Evolutionary conservation across 225 moss, liverwort and hornwort genomes (phyloP), one percentile per base, ranked within the genome.

Genomic region (Bryum argenteum): DNA sequence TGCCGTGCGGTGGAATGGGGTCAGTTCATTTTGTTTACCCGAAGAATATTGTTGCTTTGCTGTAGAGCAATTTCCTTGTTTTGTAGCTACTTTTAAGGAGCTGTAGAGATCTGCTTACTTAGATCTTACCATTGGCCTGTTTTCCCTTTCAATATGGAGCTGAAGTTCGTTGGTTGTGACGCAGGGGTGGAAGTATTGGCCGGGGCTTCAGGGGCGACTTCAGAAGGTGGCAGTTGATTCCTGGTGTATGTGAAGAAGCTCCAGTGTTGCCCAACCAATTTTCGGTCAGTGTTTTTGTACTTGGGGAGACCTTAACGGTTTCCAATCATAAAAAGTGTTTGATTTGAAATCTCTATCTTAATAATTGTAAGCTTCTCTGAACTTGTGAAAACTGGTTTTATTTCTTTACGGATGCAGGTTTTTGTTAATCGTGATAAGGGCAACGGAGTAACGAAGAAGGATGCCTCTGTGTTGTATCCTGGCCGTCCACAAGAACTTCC

Each of bases 1-100:
- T 98, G 19, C 98, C 98, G 26, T 82, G 94, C 52, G 98, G 98
- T 70, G 98, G 98, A 80, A 98, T 98, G 91, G 98, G 98, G 98
- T 98, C 21, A 87, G 93, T 72, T 21, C 13, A 55, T 51, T 67
- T 62, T 24, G 9, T 76, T 77, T 62, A 7, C 21, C 8, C 23
- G 21, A 73, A 61, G 50, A 11, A 54, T 71, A 12, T 33, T 53
- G 59, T 66, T 55, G 12, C 8, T 53, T 33, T 37, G 56, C 13
- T 48, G 16, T 58, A 6, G 33, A 42, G 15, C 28, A 55, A 15
- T 65, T 28, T 52, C 58, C 39, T 78, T 33, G 24, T 48, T 70
- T 71, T 26, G 22, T 71, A 26, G 52, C 8, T 11, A n/a, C 22
- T 58, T 9, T 69, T 55, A 54, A 14, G 48, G 18, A 70, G 63